Conservation (phyloP, 805 yeast species). For the Barnettozyma salicaria region DNA sequence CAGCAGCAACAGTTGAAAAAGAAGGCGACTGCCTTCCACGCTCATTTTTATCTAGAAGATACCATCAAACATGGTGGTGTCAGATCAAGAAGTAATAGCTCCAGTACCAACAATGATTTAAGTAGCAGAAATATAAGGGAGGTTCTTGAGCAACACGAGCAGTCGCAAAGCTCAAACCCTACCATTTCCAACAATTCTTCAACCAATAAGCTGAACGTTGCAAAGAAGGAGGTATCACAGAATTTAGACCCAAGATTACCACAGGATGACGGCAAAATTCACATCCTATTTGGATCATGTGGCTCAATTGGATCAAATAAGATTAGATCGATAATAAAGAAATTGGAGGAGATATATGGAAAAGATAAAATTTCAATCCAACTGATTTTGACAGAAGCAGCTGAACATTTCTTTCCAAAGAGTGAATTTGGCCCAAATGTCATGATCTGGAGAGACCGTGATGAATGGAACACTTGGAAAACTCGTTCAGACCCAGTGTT, state of each 20-base stretch:
- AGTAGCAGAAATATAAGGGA: constrained; percentile 13
- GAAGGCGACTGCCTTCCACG: constrained; percentile 61
- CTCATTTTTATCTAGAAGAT: constrained; percentile 71
- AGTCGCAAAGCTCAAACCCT: constrained; percentile 1
- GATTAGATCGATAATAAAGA: constrained; percentile 71
- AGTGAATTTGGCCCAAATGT: constrained; percentile 53
- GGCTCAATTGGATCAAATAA: constrained; percentile 84
- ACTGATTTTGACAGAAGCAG: constrained; percentile 76
- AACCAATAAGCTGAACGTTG: constrained; percentile 11
- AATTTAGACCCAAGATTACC: constrained; percentile 61
- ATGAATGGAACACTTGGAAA: constrained; percentile 92
- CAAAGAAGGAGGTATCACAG: constrained; percentile 36
- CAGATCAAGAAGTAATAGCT: constrained; percentile 28
- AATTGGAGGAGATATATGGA: constrained; percentile 76
- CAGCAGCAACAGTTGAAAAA: constrained; percentile 1
- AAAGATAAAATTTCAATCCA: constrained; percentile 73
- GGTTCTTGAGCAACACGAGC: constrained; percentile 7
- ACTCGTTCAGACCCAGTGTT: constrained; percentile 82
- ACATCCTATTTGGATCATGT: constrained; percentile 79
- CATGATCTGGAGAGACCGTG: constrained; percentile 86
- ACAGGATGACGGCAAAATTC: constrained; percentile 83
- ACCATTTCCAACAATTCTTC: constrained; percentile 3
- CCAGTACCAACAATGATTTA: constrained; percentile 18
- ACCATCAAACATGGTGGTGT: constrained; percentile 45
- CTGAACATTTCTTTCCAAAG: constrained; percentile 67